phyloP scores from a whole-genome alignment of 139 green algal genomes.

The Zygnema cylindricum region DNA sequence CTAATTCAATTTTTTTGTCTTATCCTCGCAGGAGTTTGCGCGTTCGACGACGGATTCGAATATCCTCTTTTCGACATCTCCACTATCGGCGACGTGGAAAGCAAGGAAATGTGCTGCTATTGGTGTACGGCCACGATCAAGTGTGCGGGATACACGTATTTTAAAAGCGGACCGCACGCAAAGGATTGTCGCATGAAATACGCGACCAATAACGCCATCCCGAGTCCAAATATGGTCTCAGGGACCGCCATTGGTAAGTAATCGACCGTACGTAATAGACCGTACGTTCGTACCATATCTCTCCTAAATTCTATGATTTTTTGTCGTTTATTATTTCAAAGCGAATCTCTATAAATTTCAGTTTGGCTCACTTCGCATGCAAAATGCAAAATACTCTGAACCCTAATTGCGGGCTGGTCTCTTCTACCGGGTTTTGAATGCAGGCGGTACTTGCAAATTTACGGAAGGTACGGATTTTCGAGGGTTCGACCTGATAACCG shows the following conservation, averaged over 20 bases:
- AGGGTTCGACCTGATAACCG: background rate
- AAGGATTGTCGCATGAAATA: background rate
- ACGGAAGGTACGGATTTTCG: background rate
- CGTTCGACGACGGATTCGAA: background rate
- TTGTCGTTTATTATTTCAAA: background rate
- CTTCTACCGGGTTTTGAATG: too few species aligned
- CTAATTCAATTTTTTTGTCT: too few species aligned
- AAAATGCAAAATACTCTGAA: too few species aligned
- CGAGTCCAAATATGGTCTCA: background rate
- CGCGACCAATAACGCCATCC: background rate
- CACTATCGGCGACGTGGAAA: background rate
- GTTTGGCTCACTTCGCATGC: too few species aligned
- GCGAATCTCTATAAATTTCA: too few species aligned
- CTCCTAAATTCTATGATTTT: background rate
- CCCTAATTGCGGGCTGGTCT: too few species aligned
- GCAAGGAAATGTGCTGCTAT: background rate
- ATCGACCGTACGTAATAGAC: background rate
- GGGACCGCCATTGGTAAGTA: background rate
- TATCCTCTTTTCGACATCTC: background rate
- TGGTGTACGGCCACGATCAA: background rate
- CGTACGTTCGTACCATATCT: background rate
- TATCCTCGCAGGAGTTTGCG: background rate
- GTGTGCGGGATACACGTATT: background rate
- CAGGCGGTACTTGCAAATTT: background rate
- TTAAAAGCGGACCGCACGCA: background rate